These are phyloP conservation scores for Coniochaeta sp. DNA, from an alignment of 2,329 filamentous ascomycete genomes.

Conservation along the genomic window DNA sequence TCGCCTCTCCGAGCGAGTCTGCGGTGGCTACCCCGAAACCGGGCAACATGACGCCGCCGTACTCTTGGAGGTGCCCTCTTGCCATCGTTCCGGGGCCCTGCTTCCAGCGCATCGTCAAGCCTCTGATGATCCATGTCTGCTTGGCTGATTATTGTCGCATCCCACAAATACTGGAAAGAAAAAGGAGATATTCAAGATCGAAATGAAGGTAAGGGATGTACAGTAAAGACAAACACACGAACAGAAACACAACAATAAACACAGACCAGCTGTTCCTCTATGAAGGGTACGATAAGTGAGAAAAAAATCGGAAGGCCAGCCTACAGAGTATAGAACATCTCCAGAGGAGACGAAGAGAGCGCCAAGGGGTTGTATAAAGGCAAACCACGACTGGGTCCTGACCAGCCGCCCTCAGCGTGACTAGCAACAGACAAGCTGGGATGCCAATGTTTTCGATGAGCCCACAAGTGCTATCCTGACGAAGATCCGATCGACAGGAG, in stretches of 20 bases:
- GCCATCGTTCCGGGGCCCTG: neutral
- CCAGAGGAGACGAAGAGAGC: neutral
- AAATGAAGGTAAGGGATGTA: neutral
- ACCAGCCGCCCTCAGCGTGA: neutral
- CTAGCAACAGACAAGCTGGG: neutral
- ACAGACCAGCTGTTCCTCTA: constrained; percentile 8
- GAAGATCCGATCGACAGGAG: neutral
- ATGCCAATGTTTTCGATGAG: neutral
- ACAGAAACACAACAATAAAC: constrained; percentile 5
- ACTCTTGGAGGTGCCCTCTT: constrained; percentile 6
- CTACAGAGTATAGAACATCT: neutral
- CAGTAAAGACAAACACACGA: constrained; percentile 1
- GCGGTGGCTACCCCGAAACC: neutral
- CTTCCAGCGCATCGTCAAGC: neutral
- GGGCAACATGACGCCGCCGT: constrained; percentile 5
- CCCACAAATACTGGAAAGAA: neutral
- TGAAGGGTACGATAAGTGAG: neutral
- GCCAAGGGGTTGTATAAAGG: neutral
- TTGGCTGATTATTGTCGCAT: neutral
- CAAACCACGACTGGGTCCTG: neutral
- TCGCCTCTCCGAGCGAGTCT: constrained; percentile 6
- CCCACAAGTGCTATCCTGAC: neutral
- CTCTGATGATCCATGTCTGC: neutral
- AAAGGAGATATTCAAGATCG: neutral
- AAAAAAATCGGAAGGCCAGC: neutral